These are phyloP conservation scores for Phytophthora boehmeriae DNA, from an alignment of 352 stramenopile species.

Conservation along the genomic window DNA sequence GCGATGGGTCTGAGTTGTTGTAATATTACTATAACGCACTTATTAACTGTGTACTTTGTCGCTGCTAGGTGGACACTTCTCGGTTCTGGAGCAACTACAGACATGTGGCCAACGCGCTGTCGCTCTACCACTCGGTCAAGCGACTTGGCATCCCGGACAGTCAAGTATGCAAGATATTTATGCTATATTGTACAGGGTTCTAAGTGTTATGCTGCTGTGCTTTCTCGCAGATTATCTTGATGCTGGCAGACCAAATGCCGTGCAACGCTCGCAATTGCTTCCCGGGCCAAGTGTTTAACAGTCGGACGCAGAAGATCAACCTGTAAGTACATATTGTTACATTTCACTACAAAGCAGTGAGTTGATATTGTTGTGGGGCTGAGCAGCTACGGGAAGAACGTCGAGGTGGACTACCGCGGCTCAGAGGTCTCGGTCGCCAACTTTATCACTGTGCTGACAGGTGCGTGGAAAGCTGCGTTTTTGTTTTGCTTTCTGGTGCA, in stretches of 20 bases:
- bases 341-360: neutral
- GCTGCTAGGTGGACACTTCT: constrained; percentile 90
- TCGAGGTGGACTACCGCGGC: constrained; percentile 95
- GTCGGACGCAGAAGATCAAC: constrained; percentile 89
- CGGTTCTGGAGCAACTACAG: constrained; percentile 98
- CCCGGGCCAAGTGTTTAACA: constrained; percentile 91
- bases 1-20: constrained; percentile 1
- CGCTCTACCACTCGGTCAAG: constrained; percentile 94
- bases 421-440: constrained; percentile 97
- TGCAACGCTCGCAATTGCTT: constrained; percentile 93
- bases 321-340: constrained; percentile 40
- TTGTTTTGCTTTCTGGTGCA: neutral
- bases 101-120: constrained; percentile 95
- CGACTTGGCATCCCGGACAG: constrained; percentile 93
- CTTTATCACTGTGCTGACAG: constrained; percentile 95
- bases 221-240: constrained; percentile 88
- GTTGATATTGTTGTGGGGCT: neutral
- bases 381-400: constrained; percentile 85
- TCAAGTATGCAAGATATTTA: constrained; percentile 56
- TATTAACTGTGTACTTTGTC: neutral
- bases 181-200: neutral
- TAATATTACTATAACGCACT: neutral
- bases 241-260: constrained; percentile 97
- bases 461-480: constrained; percentile 22
- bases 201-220: neutral